A percentile compares a stretch with the other conserved stretches of the same genome.
These are phyloP conservation scores for Lachancea dasiensis DNA, from an alignment of 805 yeast genomes.

Conservation along the genomic window DNA sequence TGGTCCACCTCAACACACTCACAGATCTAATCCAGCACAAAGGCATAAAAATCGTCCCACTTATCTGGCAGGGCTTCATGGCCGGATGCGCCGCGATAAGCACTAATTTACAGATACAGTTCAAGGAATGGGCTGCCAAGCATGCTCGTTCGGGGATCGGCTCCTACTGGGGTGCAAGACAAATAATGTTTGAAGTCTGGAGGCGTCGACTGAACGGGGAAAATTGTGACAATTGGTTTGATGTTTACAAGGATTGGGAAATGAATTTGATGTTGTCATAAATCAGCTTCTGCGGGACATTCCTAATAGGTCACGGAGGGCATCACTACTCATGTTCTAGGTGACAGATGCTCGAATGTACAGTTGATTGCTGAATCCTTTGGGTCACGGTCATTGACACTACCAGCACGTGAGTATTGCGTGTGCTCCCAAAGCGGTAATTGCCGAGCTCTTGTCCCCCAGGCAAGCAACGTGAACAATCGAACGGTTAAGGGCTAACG, in stretches of 20 bases:
- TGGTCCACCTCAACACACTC: slow-evolving; percentile 58
- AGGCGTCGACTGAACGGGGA: slow-evolving; percentile 58
- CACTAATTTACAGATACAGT: slow-evolving; percentile 52
- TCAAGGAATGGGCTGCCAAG: slow-evolving; percentile 56
- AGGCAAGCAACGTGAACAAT: too few relatives aligned
- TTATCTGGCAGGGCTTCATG: slow-evolving; percentile 85
- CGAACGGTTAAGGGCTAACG: too few relatives aligned
- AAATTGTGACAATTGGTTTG: slow-evolving; percentile 64
- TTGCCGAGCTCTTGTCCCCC: slow-evolving; percentile 1
- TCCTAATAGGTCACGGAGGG: too few relatives aligned
- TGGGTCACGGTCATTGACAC: neutral
- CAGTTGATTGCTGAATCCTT: too few relatives aligned
- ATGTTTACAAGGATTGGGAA: slow-evolving; percentile 77
- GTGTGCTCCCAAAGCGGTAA: neutral
- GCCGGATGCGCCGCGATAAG: slow-evolving; percentile 78
- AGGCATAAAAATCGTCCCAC: slow-evolving; percentile 59
- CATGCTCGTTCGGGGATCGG: slow-evolving; percentile 56
- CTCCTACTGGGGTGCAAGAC: slow-evolving; percentile 80
- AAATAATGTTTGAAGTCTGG: slow-evolving; percentile 84
- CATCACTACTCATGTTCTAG: too few relatives aligned
- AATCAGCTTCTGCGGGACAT: neutral
- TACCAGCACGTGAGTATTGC: neutral
- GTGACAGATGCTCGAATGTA: too few relatives aligned
- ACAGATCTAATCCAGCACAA: slow-evolving; percentile 46
- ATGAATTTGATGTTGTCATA: slow-evolving; percentile 65